Percentiles rank a stretch among this genome's conserved stretches.
phyloP scores from a whole-genome alignment of 2,329 filamentous ascomycete species.

The Aspergillus pseudoviridinutans region DNA sequence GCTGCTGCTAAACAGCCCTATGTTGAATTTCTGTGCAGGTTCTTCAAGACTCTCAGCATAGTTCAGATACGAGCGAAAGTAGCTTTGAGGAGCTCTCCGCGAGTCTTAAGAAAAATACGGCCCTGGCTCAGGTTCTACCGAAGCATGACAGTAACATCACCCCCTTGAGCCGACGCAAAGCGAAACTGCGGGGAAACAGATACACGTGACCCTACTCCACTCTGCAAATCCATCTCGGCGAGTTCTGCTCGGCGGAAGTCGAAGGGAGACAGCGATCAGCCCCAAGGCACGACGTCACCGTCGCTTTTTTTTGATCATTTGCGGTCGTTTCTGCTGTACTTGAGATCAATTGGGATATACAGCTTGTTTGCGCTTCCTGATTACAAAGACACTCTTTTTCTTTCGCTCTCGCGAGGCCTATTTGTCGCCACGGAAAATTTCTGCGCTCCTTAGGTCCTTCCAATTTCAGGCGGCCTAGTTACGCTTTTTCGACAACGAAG shows the following conservation, averaged over 20 bases:
- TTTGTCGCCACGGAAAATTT: neutral
- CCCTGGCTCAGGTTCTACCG: conserved; percentile 4
- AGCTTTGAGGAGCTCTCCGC: neutral
- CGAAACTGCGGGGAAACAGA: conserved; percentile 33
- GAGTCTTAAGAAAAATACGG: neutral
- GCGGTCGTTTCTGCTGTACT: neutral
- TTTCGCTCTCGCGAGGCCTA: neutral
- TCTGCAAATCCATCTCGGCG: conserved; percentile 14
- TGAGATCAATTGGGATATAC: neutral
- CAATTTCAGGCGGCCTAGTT: neutral
- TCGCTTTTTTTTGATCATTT: neutral
- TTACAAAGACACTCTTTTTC: neutral
- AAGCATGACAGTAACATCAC: neutral
- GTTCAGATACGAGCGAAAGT: neutral
- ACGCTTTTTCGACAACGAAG: neutral
- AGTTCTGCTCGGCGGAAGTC: neutral
- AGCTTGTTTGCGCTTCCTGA: neutral
- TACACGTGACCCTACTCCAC: conserved; percentile 18
- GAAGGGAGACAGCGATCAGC: neutral
- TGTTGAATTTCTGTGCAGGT: conserved; percentile 7
- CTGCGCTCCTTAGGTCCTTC: neutral
- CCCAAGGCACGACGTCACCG: neutral
- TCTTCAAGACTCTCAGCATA: conserved; percentile 9
- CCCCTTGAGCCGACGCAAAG: conserved; percentile 34
- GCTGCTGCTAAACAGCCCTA: conserved; percentile 1